Base-by-base conservation (phyloP, 2,329 filamentous ascomycete genomes). In the Fusarium napiforme region DNA sequence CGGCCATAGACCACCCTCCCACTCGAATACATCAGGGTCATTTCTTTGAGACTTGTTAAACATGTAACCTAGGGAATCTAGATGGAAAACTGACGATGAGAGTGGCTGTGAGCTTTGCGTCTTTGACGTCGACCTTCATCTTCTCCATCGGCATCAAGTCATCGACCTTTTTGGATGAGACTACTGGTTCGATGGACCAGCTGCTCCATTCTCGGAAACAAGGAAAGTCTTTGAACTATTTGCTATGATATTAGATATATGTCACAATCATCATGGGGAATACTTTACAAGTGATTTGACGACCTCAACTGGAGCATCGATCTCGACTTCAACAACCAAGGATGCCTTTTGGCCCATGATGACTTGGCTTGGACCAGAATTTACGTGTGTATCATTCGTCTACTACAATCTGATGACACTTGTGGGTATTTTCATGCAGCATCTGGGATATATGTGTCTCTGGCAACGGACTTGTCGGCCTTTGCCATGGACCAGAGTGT, bases 341-440 rank as follows among this genome's bases (percentile, higher is more conserved):
- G 65, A 65, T 21, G 46, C 28, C 14, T 23, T 30, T 34, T 69
- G 67, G 4, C 65, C 65, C 67, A 69, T 69, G 28, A 9, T 36
- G 4, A 19, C 2, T 11, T 30, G 10, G 4, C 9, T 7, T 34
- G 14, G 3, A n/a, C 21, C 2, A n/a, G 19, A 7, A 7, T 16
- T 2, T 7, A 2, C 2, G 10, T 7, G 12, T 8, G 5, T 18
- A 7, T 7, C 4, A 5, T 14, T 50, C 9, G 8, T 15, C n/a
- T 19, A 23, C 7, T 16, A 3, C 1, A 2, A 34, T 15, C 8
- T 45, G 3, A n/a, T 9, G 28, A 9, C 2, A 9, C 4, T 16
- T 11, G 3, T 4, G 15, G 7, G 18, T 4, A 15, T 26, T 10
- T 15, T 21, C 0, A 23, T 14, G 14, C 5, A n/a, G 12, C 4